Evolutionary conservation across 2,329 filamentous ascomycete species (phyloP).

Genomic region (Pestalotiopsis sp.): DNA sequence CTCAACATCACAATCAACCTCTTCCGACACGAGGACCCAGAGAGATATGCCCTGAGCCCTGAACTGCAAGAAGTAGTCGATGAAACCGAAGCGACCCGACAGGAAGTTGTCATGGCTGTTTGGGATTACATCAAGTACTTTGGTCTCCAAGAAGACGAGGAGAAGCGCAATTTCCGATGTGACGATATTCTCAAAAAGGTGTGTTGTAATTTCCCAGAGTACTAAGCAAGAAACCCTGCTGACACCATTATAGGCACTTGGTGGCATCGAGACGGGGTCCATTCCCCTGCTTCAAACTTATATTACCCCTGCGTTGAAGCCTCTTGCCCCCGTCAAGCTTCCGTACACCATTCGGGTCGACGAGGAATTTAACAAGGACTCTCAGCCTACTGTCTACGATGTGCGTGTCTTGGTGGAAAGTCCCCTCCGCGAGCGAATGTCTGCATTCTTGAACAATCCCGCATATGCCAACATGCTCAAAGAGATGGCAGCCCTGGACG

Average conservation of each 20-base stretch:
- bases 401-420: slow-evolving; percentile 84
- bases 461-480: slow-evolving; percentile 73
- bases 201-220: slow-evolving; percentile 19
- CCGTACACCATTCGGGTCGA: slow-evolving; percentile 95
- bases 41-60: slow-evolving; percentile 80
- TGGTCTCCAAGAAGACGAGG: slow-evolving; percentile 89
- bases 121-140: slow-evolving; percentile 94
- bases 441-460: slow-evolving; percentile 69
- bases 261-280: slow-evolving; percentile 52
- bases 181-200: slow-evolving; percentile 82
- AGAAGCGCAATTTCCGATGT: slow-evolving; percentile 89
- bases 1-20: slow-evolving; percentile 89
- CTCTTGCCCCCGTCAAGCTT: slow-evolving; percentile 80
- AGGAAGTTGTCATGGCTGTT: slow-evolving; percentile 85
- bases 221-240: slow-evolving; percentile 62
- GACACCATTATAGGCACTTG: slow-evolving; percentile 49
- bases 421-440: slow-evolving; percentile 70
- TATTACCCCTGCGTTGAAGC: slow-evolving; percentile 75
- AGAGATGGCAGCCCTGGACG: slow-evolving; percentile 77
- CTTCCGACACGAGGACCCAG: slow-evolving; percentile 80
- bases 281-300: slow-evolving; percentile 86
- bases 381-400: slow-evolving; percentile 85
- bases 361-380: slow-evolving; percentile 74
- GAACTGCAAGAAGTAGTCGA: slow-evolving; percentile 84
- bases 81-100: slow-evolving; percentile 82